Evolutionary conservation across 2,329 filamentous ascomycete species (phyloP).

Genomic region (Epichloe elymi): DNA sequence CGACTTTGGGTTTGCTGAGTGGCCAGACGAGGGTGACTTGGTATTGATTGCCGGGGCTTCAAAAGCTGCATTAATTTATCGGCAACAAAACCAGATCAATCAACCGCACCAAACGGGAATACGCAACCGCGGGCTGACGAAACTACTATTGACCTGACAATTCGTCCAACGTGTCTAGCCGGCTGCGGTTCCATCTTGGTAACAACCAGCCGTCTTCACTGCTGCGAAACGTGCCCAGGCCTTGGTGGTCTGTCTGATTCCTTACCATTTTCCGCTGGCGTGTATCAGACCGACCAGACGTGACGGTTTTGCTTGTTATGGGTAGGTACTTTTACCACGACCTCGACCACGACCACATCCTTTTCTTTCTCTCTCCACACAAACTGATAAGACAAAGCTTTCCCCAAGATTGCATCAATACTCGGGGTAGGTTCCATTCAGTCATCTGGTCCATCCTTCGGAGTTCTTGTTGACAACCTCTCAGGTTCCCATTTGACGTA

Average conservation of each 20-base stretch:
- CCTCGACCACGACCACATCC: too few species aligned
- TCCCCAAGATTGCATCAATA: background rate
- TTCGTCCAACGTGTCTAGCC: background rate
- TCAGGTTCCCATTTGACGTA: constrained; percentile 1
- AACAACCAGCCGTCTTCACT: background rate
- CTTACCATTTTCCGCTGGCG: too few species aligned
- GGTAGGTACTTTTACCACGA: too few species aligned
- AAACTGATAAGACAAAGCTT: background rate
- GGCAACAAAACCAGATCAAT: background rate
- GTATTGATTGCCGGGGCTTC: too few species aligned
- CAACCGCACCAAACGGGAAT: background rate
- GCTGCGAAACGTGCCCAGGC: too few species aligned
- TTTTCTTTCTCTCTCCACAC: background rate
- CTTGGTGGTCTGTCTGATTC: too few species aligned
- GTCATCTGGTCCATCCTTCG: background rate
- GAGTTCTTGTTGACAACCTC: background rate
- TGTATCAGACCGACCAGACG: too few species aligned
- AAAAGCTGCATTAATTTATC: too few species aligned
- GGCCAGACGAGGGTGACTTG: too few species aligned
- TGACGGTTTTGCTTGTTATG: too few species aligned
- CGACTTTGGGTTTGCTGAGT: too few species aligned
- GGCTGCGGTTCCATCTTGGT: background rate
- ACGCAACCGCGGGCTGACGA: background rate
- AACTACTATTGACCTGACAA: background rate
- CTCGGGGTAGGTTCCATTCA: background rate